These are phyloP conservation scores for Priceomyces melissophilus DNA, from an alignment of 805 yeast genomes.

Conservation along the genomic window DNA sequence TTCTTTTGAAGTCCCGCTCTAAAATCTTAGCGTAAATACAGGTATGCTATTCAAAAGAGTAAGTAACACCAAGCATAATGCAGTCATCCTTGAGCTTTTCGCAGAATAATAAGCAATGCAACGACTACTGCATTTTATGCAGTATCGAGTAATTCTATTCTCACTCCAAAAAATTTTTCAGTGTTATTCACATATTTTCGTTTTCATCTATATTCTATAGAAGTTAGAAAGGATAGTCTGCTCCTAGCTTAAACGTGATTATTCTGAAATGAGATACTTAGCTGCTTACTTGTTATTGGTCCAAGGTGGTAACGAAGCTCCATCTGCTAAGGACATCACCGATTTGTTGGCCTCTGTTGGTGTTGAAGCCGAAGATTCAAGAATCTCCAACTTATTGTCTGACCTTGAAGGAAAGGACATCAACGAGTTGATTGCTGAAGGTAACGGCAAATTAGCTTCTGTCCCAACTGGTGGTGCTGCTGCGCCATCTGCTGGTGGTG, in stretches of 20 bases:
- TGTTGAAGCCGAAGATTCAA: conserved; percentile 89
- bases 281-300: conserved; percentile 47
- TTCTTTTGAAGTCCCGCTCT: too few species aligned
- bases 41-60: neutral
- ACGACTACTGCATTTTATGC: neutral
- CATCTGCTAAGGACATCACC: conserved; percentile 41
- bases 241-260: conserved; percentile 75
- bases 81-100: neutral
- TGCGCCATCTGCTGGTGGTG: conserved; percentile 69
- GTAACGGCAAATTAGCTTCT: conserved; percentile 93
- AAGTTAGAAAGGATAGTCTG: conserved; percentile 74
- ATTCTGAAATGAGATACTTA: conserved; percentile 56
- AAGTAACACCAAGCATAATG: neutral
- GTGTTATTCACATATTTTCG: conserved; percentile 10
- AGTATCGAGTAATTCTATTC: neutral
- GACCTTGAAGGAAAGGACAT: conserved; percentile 93
- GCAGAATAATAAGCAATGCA: neutral
- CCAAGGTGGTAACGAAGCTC: conserved; percentile 44
- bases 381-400: conserved; percentile 72
- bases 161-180: conserved; percentile 13
- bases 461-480: conserved; percentile 99
- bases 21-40: too few species aligned
- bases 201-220: conserved; percentile 1
- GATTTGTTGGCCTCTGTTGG: conserved; percentile 52
- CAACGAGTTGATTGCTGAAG: conserved; percentile 87